Percentiles rank a stretch among this genome's conserved stretches.
These are phyloP conservation scores for Colletotrichum sp. DNA, from an alignment of 2,329 filamentous ascomycete genomes.

Conservation along the genomic window DNA sequence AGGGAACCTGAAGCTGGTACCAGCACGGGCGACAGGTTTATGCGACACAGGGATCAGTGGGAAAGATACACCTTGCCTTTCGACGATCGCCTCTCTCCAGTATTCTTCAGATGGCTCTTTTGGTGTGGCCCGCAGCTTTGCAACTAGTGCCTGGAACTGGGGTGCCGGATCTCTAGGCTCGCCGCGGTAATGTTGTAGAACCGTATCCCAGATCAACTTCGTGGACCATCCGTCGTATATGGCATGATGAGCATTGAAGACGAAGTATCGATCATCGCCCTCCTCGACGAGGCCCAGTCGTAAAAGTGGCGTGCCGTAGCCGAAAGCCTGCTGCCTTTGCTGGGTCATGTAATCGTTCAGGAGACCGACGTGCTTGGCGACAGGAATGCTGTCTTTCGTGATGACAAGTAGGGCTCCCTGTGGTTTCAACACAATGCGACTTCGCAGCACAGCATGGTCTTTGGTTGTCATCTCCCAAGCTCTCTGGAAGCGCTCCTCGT, in stretches of 20 bases:
- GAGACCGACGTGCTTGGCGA: background rate
- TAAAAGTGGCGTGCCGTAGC: background rate
- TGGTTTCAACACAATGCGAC: slow-evolving; percentile 18
- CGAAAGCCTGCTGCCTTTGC: background rate
- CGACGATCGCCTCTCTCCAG: background rate
- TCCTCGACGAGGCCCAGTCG: background rate
- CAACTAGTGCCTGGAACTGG: background rate
- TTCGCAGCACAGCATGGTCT: slow-evolving; percentile 20
- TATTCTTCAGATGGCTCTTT: background rate
- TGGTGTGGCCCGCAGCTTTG: background rate
- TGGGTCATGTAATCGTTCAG: background rate
- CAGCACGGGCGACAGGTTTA: background rate
- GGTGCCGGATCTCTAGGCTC: background rate
- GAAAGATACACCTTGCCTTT: background rate
- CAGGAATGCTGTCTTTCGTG: background rate
- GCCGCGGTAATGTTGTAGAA: background rate
- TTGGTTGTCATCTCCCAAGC: slow-evolving; percentile 23
- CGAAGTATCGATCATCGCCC: background rate
- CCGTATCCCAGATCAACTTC: background rate
- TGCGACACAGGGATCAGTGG: background rate
- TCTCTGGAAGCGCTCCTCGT: slow-evolving; percentile 14
- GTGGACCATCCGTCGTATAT: slow-evolving; percentile 22
- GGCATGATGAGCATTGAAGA: slow-evolving; percentile 23
- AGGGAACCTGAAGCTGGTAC: background rate
- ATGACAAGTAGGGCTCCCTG: background rate